Percentiles rank a stretch among this genome's conserved stretches.
These are phyloP conservation scores for Chimonanthus salicifolius DNA, from an alignment of 164 flowering plant genomes.

Conservation along the genomic window DNA sequence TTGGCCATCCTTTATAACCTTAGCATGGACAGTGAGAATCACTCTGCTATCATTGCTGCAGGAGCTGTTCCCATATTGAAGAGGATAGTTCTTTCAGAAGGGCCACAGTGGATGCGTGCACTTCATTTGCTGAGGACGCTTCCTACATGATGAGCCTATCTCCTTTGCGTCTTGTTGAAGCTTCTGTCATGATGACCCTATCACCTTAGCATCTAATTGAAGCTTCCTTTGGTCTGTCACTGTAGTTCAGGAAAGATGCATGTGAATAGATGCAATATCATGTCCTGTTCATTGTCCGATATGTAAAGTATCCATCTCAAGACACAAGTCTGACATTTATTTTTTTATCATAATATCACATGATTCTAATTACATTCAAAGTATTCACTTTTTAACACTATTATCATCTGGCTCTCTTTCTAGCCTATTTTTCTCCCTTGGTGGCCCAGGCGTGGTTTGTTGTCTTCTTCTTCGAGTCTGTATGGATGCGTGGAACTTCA, in stretches of 20 bases:
- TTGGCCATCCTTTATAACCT: conserved; percentile 57
- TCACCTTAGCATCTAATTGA: background rate
- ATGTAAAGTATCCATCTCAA: background rate
- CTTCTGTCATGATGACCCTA: conserved; percentile 18
- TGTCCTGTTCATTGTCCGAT: too few species aligned
- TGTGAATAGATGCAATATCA: too few species aligned
- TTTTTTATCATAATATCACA: too few species aligned
- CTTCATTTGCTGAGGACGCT: conserved; percentile 59
- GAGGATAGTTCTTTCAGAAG: conserved; percentile 49
- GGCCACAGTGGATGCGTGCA: conserved; percentile 63
- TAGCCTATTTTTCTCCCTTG: too few species aligned
- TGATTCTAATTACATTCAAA: background rate
- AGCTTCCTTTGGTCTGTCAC: background rate
- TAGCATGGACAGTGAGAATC: conserved; percentile 81
- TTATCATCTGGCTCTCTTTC: background rate
- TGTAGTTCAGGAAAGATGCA: background rate
- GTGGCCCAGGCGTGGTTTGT: too few species aligned
- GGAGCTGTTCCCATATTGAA: conserved; percentile 65
- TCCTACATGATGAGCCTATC: conserved; percentile 36
- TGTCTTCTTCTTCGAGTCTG: too few species aligned
- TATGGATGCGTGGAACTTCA: too few species aligned
- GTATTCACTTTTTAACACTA: background rate
- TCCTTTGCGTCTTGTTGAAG: background rate
- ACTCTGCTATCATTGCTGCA: conserved; percentile 60
- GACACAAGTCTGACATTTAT: background rate